Conservation (phyloP, 768 basidiomycete genomes). For the Trametes cingulata region DNA sequence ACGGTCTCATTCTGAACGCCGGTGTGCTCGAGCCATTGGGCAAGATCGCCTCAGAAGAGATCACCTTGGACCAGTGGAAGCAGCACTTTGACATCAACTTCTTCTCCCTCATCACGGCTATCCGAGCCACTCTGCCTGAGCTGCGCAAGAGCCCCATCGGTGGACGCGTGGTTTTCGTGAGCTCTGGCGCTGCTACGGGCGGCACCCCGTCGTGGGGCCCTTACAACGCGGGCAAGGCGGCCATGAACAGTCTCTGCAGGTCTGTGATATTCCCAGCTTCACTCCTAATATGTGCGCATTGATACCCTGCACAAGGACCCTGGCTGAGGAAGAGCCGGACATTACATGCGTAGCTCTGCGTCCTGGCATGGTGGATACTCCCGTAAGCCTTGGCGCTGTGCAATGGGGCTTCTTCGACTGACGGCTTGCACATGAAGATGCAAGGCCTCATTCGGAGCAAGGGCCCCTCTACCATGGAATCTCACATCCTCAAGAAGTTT, state of each 20-base stretch:
- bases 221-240: slow-evolving; percentile 85
- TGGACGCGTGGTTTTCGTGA: slow-evolving; percentile 78
- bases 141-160: slow-evolving; percentile 59
- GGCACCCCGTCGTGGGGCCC: slow-evolving; percentile 73
- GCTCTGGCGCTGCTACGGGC: slow-evolving; percentile 80
- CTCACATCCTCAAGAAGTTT: slow-evolving; percentile 58
- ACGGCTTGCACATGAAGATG: slow-evolving; percentile 54
- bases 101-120: slow-evolving; percentile 74
- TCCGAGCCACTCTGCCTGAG: slow-evolving; percentile 67
- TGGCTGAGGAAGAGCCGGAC: slow-evolving; percentile 81
- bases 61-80: slow-evolving; percentile 63
- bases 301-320: slow-evolving; percentile 51
- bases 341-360: slow-evolving; percentile 76
- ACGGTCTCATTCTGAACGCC: slow-evolving; percentile 85
- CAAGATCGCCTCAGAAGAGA: slow-evolving; percentile 50
- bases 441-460: slow-evolving; percentile 54
- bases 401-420: background rate
- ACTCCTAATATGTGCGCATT: background rate
- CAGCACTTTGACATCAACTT: slow-evolving; percentile 83
- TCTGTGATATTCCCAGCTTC: slow-evolving; percentile 28
- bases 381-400: slow-evolving; percentile 42
- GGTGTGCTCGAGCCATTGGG: slow-evolving; percentile 72
- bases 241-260: slow-evolving; percentile 86
- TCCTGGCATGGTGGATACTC: slow-evolving; percentile 87
- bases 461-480: slow-evolving; percentile 55